Evolutionary conservation across 768 basidiomycete genomes (phyloP).

Genomic region (Galerina marginata): DNA sequence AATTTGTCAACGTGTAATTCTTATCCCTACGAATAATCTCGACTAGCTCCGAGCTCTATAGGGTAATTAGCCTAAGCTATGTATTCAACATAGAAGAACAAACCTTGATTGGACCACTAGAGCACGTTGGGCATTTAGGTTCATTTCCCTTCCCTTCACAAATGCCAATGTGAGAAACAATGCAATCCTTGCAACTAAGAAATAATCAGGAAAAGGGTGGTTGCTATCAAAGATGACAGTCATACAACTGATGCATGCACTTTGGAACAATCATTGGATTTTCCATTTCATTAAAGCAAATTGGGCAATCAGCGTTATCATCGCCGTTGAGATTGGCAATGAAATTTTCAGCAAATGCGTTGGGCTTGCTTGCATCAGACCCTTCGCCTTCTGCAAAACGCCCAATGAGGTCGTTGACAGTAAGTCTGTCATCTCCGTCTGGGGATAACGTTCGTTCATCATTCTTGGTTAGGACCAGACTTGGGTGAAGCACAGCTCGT

Average conservation of each 20-base stretch:
- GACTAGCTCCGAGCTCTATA: constrained; percentile 62
- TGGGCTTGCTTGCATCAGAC: constrained; percentile 35
- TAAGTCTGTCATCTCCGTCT: constrained; percentile 48
- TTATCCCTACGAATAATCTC: constrained; percentile 58
- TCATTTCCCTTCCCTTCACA: constrained; percentile 74
- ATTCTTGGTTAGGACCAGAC: constrained; percentile 69
- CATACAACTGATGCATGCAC: constrained; percentile 81
- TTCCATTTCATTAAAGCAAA: constrained; percentile 83
- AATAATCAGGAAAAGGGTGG: neutral
- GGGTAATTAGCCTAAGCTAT: neutral
- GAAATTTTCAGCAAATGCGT: constrained; percentile 65
- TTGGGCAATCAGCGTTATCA: constrained; percentile 69
- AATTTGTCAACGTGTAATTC: constrained; percentile 25
- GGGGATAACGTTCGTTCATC: constrained; percentile 43
- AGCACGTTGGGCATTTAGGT: constrained; percentile 82
- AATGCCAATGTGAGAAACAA: constrained; percentile 70
- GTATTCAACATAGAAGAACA: neutral
- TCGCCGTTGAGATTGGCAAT: constrained; percentile 66
- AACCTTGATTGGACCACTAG: constrained; percentile 69
- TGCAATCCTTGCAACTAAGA: constrained; percentile 85
- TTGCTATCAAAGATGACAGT: constrained; percentile 1
- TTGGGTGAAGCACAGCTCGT: constrained; percentile 91
- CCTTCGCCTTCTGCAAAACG: constrained; percentile 49
- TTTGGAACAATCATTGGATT: constrained; percentile 69
- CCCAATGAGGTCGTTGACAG: constrained; percentile 65